These are phyloP conservation scores for Populus tomentosa DNA, from an alignment of 441 rosid species.

Conservation along the genomic window DNA sequence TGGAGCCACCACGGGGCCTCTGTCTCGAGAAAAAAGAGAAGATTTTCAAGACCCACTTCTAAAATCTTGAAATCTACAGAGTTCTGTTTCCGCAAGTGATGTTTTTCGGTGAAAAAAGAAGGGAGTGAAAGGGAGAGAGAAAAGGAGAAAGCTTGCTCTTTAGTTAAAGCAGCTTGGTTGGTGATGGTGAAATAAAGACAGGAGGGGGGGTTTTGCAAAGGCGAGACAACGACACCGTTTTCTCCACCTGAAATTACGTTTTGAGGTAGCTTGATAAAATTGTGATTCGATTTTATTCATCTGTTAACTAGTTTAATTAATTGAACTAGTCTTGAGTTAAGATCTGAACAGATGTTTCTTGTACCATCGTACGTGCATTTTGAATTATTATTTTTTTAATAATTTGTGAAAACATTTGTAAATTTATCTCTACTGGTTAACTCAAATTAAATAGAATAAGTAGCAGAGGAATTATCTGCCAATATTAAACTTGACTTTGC, in stretches of 20 bases:
- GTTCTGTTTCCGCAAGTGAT: neutral
- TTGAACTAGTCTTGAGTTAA: too few species aligned
- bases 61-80: neutral
- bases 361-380: neutral
- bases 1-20: neutral
- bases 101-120: neutral
- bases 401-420: too few species aligned
- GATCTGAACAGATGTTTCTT: neutral
- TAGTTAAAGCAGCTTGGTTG: neutral
- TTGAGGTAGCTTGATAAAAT: neutral
- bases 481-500: too few species aligned
- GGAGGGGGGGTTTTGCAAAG: neutral
- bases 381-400: too few species aligned
- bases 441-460: too few species aligned
- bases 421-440: too few species aligned
- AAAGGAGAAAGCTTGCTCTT: neutral
- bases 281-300: neutral
- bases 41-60: neutral
- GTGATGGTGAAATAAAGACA: neutral
- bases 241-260: neutral
- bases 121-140: neutral
- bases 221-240: neutral
- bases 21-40: neutral
- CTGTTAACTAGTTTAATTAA: neutral
- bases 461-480: too few species aligned